These are phyloP conservation scores for Bacterosira constricta DNA, from an alignment of 108 stramenopile species.

Conservation along the genomic window DNA sequence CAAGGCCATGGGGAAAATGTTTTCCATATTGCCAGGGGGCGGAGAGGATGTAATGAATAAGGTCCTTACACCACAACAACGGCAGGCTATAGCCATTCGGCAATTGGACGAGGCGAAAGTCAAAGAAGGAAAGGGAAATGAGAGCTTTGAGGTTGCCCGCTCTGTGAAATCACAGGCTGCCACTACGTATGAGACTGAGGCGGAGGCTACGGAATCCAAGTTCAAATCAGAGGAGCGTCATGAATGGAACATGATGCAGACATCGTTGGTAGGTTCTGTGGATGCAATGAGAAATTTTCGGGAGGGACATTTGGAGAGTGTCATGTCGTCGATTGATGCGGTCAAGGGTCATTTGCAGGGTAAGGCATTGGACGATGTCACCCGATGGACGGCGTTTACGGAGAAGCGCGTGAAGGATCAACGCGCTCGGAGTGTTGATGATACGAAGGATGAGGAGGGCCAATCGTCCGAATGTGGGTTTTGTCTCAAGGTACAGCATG, in stretches of 20 bases:
- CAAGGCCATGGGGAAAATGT: conserved; percentile 67
- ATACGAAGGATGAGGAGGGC: conserved; percentile 13
- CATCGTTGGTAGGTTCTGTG: conserved; percentile 26
- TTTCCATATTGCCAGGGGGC: conserved; percentile 57
- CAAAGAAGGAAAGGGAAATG: conserved; percentile 57
- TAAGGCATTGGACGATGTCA: conserved; percentile 18
- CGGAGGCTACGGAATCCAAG: conserved; percentile 44
- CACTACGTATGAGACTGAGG: conserved; percentile 40
- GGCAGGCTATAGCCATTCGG: conserved; percentile 52
- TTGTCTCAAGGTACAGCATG: conserved; percentile 25
- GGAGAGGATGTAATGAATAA: conserved; percentile 78
- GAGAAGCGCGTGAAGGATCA: conserved; percentile 25
- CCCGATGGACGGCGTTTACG: conserved; percentile 13
- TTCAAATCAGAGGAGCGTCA: conserved; percentile 52
- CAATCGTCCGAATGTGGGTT: conserved; percentile 12
- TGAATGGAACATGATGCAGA: conserved; percentile 54
- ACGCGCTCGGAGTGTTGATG: conserved; percentile 1
- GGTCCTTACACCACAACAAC: conserved; percentile 63
- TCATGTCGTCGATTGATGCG: neutral
- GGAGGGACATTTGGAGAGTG: conserved; percentile 2
- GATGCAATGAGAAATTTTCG: conserved; percentile 35
- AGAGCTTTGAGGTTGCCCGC: conserved; percentile 51
- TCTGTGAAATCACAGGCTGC: conserved; percentile 39
- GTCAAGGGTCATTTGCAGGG: neutral
- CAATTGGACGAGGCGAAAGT: conserved; percentile 59